Conservation (phyloP, 2,329 filamentous ascomycete species). For the Aspergillus calidoustus region DNA sequence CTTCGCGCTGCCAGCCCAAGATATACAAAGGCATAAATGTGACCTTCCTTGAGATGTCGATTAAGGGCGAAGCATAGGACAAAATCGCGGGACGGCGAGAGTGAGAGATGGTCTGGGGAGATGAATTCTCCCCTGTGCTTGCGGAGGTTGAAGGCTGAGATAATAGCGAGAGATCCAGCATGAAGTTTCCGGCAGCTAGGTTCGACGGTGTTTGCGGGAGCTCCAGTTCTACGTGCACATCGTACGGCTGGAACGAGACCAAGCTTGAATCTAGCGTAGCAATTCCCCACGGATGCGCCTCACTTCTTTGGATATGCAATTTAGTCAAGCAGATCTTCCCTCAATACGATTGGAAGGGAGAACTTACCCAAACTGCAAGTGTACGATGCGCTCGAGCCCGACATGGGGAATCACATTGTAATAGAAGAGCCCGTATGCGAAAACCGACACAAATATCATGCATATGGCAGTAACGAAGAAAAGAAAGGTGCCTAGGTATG, state of each 20-base stretch:
- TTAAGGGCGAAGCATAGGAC: slow-evolving; percentile 74
- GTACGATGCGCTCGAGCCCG: slow-evolving; percentile 64
- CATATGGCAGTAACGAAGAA: slow-evolving; percentile 57
- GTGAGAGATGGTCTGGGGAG: slow-evolving; percentile 56
- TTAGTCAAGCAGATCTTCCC: slow-evolving; percentile 3
- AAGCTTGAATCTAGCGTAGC: slow-evolving; percentile 58
- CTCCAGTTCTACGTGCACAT: slow-evolving; percentile 74
- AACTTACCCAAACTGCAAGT: slow-evolving; percentile 67
- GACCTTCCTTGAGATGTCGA: slow-evolving; percentile 65
- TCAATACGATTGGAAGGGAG: not conserved
- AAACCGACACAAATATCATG: slow-evolving; percentile 61
- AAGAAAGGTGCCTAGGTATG: slow-evolving; percentile 66
- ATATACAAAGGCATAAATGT: slow-evolving; percentile 72
- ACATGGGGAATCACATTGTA: slow-evolving; percentile 69
- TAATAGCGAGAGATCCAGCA: slow-evolving; percentile 79
- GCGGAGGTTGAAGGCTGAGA: slow-evolving; percentile 48
- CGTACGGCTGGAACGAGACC: slow-evolving; percentile 78
- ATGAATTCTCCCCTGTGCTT: slow-evolving; percentile 35
- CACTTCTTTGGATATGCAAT: slow-evolving; percentile 30
- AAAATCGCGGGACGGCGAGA: slow-evolving; percentile 78
- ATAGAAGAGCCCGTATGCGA: slow-evolving; percentile 71
- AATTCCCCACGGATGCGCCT: slow-evolving; percentile 58
- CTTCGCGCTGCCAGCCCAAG: slow-evolving; percentile 67
- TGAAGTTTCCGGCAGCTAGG: slow-evolving; percentile 83
- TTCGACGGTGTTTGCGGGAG: slow-evolving; percentile 81